These are phyloP conservation scores for Anastatica hierochuntica DNA, from an alignment of 345 rosid genomes.

Conservation along the genomic window DNA sequence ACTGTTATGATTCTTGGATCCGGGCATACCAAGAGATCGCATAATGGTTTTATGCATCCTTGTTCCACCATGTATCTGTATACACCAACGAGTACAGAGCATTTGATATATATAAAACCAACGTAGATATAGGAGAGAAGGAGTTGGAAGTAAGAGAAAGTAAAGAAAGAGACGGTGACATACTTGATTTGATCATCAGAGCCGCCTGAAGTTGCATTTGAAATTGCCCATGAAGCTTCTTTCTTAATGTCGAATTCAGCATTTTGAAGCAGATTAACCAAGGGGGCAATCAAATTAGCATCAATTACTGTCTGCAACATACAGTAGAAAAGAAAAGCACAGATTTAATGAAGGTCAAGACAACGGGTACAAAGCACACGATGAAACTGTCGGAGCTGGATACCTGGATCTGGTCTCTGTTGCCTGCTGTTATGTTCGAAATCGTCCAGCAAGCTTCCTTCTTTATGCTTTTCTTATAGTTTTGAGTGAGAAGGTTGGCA, in stretches of 20 bases:
- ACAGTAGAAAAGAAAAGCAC: too few species aligned
- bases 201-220: slow-evolving; percentile 95
- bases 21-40: slow-evolving; percentile 75
- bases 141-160: background rate
- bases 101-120: background rate
- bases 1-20: slow-evolving; percentile 77
- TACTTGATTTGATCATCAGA: slow-evolving; percentile 82
- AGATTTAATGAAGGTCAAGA: background rate
- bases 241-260: slow-evolving; percentile 89
- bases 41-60: slow-evolving; percentile 76
- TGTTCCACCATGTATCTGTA: slow-evolving; percentile 49
- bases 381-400: background rate
- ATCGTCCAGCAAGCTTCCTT: slow-evolving; percentile 99
- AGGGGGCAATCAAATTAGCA: slow-evolving; percentile 56
- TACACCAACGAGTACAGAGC: background rate
- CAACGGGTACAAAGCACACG: background rate
- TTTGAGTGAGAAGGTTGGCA: slow-evolving; percentile 54
- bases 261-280: slow-evolving; percentile 59
- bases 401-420: slow-evolving; percentile 87
- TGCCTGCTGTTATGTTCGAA: slow-evolving; percentile 92
- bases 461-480: slow-evolving; percentile 79
- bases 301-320: slow-evolving; percentile 53
- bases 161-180: background rate
- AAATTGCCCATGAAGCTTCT: slow-evolving; percentile 95
- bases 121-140: background rate